Conservation (phyloP, 1,139 yeast species). For the Candida tunisiensis region DNA sequence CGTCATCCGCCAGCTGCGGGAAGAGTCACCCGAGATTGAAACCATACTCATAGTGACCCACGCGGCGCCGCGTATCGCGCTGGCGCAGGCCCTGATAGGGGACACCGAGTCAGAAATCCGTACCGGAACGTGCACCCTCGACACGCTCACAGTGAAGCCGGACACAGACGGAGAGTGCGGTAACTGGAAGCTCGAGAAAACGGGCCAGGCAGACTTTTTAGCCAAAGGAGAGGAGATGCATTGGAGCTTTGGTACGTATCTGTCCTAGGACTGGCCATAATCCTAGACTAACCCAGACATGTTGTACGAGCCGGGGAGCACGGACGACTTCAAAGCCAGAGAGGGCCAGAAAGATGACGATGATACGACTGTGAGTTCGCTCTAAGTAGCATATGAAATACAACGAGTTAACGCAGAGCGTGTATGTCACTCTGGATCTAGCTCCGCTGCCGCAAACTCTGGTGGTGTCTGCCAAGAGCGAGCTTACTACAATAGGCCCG, state of each 20-base stretch:
- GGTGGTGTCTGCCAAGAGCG: slow-evolving; percentile 5
- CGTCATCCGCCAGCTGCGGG: slow-evolving; percentile 43
- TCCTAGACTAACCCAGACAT: not conserved
- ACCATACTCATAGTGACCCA: slow-evolving; percentile 53
- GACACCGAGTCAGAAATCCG: slow-evolving; percentile 29
- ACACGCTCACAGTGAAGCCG: slow-evolving; percentile 26
- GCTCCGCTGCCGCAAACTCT: too few relatives aligned
- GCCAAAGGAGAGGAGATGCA: slow-evolving; percentile 79
- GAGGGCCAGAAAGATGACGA: too few relatives aligned
- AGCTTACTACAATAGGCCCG: slow-evolving; percentile 3
- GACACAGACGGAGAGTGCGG: slow-evolving; percentile 22
- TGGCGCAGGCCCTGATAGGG: slow-evolving; percentile 52
- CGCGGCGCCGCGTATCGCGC: slow-evolving; percentile 70
- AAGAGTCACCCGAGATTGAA: slow-evolving; percentile 34
- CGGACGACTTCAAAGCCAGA: too few relatives aligned
- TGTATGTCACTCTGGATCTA: too few relatives aligned
- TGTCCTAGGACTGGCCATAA: not conserved
- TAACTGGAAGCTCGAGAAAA: slow-evolving; percentile 39
- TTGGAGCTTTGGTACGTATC: slow-evolving; percentile 51
- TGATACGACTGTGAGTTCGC: too few relatives aligned
- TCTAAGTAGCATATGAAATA: too few relatives aligned
- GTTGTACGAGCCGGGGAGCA: not conserved
- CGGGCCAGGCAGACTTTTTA: slow-evolving; percentile 55
- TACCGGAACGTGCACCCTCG: slow-evolving; percentile 43
- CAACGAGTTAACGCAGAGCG: too few relatives aligned